Evolutionary conservation across 2,329 filamentous ascomycete species (phyloP).

Genomic region (Neopestalotiopsis sp.): DNA sequence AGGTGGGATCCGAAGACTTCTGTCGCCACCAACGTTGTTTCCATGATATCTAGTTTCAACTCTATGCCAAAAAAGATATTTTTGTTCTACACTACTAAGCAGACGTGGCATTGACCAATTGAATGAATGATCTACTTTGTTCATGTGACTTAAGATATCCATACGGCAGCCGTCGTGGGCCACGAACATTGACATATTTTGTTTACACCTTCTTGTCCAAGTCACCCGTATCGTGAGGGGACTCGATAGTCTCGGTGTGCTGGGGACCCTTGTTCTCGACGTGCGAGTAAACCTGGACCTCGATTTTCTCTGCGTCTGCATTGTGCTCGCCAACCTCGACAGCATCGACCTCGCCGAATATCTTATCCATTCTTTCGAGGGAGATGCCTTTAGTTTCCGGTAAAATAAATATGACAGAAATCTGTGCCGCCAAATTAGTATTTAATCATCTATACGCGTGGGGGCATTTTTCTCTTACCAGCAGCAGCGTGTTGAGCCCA

Average conservation of each 20-base stretch:
- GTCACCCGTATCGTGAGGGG: not conserved
- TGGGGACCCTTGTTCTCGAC: not conserved
- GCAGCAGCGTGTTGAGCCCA: not conserved
- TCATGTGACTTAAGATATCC: too few species aligned
- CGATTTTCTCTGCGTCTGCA: not conserved
- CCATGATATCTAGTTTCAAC: too few species aligned
- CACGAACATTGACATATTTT: too few species aligned
- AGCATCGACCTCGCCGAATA: conserved; percentile 9
- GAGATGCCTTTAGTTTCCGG: conserved; percentile 3
- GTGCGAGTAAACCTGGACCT: not conserved
- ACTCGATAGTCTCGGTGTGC: not conserved
- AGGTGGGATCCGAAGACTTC: too few species aligned
- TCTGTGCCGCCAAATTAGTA: not conserved
- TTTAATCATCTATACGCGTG: not conserved
- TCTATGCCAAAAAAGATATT: too few species aligned
- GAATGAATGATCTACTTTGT: too few species aligned
- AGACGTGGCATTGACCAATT: too few species aligned
- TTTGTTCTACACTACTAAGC: too few species aligned
- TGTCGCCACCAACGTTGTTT: too few species aligned
- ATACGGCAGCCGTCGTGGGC: too few species aligned
- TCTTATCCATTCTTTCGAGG: conserved; percentile 6
- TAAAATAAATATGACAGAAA: conserved; percentile 3
- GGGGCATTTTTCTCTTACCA: not conserved
- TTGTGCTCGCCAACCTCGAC: not conserved
- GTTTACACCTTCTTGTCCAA: not conserved